Percentiles rank a stretch among this genome's conserved stretches.
phyloP scores from a whole-genome alignment of 257 asterid species.

The Solanum rostratum region DNA sequence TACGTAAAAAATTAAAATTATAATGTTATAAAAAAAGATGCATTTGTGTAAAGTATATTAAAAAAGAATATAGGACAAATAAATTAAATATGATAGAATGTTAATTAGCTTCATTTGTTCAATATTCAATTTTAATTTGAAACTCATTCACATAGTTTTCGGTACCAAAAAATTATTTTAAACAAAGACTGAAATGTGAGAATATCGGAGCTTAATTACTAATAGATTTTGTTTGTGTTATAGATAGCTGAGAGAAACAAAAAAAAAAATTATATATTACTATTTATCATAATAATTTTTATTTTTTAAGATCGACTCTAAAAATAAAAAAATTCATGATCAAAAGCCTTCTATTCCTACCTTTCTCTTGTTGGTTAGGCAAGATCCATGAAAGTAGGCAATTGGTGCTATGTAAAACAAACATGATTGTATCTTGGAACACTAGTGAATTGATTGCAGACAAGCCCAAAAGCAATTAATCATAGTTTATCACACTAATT shows the following conservation, averaged over 20 bases:
- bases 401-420: neutral
- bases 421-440: neutral
- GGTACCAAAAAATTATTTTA: neutral
- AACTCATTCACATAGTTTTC: neutral
- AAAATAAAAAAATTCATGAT: neutral
- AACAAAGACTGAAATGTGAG: neutral
- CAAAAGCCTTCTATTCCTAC: neutral
- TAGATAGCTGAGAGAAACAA: neutral
- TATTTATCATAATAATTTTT: too few species aligned
- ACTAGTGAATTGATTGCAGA: neutral
- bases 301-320: neutral
- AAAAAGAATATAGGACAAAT: too few species aligned
- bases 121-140: neutral
- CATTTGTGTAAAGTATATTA: too few species aligned
- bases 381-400: neutral
- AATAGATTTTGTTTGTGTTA: neutral
- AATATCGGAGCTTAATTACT: neutral
- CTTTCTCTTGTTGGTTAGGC: neutral
- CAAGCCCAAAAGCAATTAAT: conserved; percentile 6
- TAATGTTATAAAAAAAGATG: too few species aligned
- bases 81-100: too few species aligned
- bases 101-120: neutral
- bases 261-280: neutral
- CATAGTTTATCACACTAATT: conserved; percentile 1
- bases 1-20: too few species aligned